These are phyloP conservation scores for Zelonia costaricensis DNA, from an alignment of 208 protist genomes.

Conservation along the genomic window DNA sequence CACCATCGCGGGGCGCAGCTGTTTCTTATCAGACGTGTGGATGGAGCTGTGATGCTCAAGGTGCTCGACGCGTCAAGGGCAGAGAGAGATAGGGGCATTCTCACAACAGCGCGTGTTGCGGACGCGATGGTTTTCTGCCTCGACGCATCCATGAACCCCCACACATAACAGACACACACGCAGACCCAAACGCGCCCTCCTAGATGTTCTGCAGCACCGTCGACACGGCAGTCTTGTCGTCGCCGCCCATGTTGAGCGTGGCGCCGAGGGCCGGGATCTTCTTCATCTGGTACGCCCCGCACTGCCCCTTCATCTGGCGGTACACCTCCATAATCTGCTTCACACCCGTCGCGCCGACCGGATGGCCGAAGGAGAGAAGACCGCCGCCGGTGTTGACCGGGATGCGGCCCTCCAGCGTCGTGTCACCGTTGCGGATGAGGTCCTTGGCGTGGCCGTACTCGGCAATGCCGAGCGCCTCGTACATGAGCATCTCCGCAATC, in stretches of 20 bases:
- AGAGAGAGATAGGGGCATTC: neutral
- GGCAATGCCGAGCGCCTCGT: slow-evolving; percentile 91
- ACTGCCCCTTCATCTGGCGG: slow-evolving; percentile 92
- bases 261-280: slow-evolving; percentile 75
- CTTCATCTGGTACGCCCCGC: slow-evolving; percentile 90
- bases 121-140: neutral
- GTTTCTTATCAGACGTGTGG: too few species aligned
- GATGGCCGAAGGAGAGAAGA: slow-evolving; percentile 91
- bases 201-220: slow-evolving; percentile 87
- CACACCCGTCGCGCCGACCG: slow-evolving; percentile 89
- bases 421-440: slow-evolving; percentile 78
- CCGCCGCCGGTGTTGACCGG: slow-evolving; percentile 93
- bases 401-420: slow-evolving; percentile 71
- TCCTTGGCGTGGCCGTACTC: slow-evolving; percentile 82
- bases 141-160: neutral
- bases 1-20: too few species aligned
- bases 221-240: slow-evolving; percentile 92
- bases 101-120: too few species aligned
- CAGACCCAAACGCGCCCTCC: too few species aligned
- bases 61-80: neutral
- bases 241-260: slow-evolving; percentile 93
- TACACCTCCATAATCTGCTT: slow-evolving; percentile 94
- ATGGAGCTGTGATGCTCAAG: too few species aligned
- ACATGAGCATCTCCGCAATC: slow-evolving; percentile 92
- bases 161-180: too few species aligned